Base-by-base conservation (phyloP, 768 basidiomycete genomes). In the Suillus paluster region DNA sequence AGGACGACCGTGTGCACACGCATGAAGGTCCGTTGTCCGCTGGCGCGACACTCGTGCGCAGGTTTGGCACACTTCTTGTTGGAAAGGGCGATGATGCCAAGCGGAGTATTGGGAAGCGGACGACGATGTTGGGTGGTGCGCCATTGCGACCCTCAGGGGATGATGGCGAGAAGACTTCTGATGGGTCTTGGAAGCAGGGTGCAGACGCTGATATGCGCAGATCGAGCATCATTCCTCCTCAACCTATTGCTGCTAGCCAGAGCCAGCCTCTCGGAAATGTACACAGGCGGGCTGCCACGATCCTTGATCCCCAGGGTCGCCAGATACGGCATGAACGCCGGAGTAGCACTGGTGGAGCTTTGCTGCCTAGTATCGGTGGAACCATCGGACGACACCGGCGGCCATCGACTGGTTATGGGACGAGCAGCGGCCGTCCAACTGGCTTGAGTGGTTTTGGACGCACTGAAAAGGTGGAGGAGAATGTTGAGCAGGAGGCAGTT, bases 201-300 rank as follows among this genome's bases (percentile, higher is more conserved):
- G 65, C 38, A 33, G 67, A 67, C 34, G 56, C 61, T 4, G 75
- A 68, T 34, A n/a, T 46, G 41, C 44, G 66, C 60, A 62, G 69
- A 63, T 67, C 63, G 39, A 66, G 53, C 44, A 61, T 73, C 15
- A 62, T 73, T 53, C 58, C 75, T 11, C 69, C 77, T 2, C 70
- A 69, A 45, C 67, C 77, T 4, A 67, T 83, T 11, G 64, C 78
- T 19, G 69, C 77, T 56, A 85, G 81, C 44, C 68, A 80, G 56
- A 86, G 85, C 62, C 87, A 88, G 71, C 86, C 87, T 0, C 68
- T 86, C 57, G 85, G 83, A 15, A 82, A 77, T 58, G 73, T 81
- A 0, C 92, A 92, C 73, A 83, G 92, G 23, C 81, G 92, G 6
- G 91, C 91, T 5, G 90, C 91, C 61, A 92, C 92, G 17, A 81